phyloP scores from a whole-genome alignment of 164 flowering plant genomes.

The Stephania japonica region DNA sequence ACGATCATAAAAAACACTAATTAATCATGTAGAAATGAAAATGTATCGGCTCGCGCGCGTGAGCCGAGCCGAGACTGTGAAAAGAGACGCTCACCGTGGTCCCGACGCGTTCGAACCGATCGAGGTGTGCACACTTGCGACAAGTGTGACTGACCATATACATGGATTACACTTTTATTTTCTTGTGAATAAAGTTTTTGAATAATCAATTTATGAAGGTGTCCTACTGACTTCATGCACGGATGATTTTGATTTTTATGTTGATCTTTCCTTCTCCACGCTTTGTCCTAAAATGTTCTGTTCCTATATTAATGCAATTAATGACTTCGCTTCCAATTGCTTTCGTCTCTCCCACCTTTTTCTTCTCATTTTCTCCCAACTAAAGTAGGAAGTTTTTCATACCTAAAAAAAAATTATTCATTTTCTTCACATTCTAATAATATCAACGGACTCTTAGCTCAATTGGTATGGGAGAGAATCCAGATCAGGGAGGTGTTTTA shows the following conservation, averaged over 20 bases:
- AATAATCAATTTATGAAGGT: no score
- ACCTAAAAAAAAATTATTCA: no score
- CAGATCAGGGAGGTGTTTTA: no score
- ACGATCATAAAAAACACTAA: no score
- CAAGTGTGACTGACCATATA: no score
- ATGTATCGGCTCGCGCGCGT: not conserved
- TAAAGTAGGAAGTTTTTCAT: no score
- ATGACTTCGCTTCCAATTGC: not conserved
- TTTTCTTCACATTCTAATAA: no score
- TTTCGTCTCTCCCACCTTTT: not conserved
- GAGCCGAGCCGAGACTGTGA: not conserved
- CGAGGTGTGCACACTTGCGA: not conserved
- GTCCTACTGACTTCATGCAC: not conserved
- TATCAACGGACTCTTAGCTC: no score
- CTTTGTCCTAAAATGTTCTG: not conserved
- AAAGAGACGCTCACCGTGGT: not conserved
- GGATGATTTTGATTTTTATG: not conserved
- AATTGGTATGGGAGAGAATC: no score
- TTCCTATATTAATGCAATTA: not conserved
- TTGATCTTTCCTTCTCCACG: not conserved
- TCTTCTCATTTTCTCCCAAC: not conserved
- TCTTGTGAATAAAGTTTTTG: no score
- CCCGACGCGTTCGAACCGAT: not conserved
- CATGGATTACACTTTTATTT: no score
- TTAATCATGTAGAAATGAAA: not conserved